A percentile compares a stretch with the other conserved stretches of the same genome.
Conservation (phyloP, 768 basidiomycete species). For the Russula brevipes region DNA sequence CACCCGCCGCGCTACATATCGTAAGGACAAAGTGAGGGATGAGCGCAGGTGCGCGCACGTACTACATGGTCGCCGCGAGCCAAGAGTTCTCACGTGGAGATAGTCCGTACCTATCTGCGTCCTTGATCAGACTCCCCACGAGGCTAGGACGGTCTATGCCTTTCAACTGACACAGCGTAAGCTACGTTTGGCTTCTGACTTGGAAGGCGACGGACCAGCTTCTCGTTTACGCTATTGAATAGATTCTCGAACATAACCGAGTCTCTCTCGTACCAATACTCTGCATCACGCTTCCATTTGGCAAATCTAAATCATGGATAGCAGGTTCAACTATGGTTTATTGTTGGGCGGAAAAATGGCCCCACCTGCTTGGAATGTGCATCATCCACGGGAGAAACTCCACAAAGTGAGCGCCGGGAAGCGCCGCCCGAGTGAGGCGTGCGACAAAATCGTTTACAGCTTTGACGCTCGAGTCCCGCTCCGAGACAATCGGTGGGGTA, state of each 20-base stretch:
- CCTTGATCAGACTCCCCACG: slow-evolving; percentile 12
- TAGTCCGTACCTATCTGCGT: slow-evolving; percentile 13
- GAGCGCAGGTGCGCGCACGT: not conserved
- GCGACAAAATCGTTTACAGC: slow-evolving; percentile 20
- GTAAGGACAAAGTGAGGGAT: not conserved
- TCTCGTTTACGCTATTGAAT: slow-evolving; percentile 13
- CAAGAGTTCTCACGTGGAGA: slow-evolving; percentile 16
- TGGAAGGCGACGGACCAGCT: slow-evolving; percentile 2
- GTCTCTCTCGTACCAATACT: slow-evolving; percentile 22
- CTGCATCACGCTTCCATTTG: slow-evolving; percentile 26
- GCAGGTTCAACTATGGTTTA: not conserved
- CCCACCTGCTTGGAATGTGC: slow-evolving; percentile 19
- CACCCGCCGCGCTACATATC: slow-evolving; percentile 7
- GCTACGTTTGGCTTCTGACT: not conserved
- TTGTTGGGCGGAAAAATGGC: not conserved
- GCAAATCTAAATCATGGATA: slow-evolving; percentile 10
- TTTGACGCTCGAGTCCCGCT: slow-evolving; percentile 15
- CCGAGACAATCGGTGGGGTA: slow-evolving; percentile 11
- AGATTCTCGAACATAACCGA: slow-evolving; percentile 20
- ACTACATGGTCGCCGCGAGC: slow-evolving; percentile 20
- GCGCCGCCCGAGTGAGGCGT: slow-evolving; percentile 17
- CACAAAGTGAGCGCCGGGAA: slow-evolving; percentile 22
- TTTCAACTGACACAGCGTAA: slow-evolving; percentile 5
- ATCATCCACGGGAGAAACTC: slow-evolving; percentile 26
- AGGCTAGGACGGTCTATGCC: slow-evolving; percentile 18